Evolutionary conservation across 345 rosid genomes (phyloP), one percentile per base, ranked within the genome.

Genomic region (Geranium rotundifolium): DNA sequence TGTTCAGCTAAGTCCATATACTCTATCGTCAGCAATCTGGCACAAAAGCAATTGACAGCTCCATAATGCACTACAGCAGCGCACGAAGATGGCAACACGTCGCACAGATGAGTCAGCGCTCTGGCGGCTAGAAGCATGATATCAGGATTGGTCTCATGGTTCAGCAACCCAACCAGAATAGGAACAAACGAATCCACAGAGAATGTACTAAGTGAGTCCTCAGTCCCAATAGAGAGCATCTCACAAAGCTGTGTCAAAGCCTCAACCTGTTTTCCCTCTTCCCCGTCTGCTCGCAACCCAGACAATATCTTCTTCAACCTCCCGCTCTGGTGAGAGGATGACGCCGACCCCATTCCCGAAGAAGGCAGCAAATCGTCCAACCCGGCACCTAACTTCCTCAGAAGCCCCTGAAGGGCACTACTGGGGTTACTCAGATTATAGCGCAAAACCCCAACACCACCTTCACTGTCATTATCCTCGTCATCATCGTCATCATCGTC

Each of bases 1-100:
- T 95, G 99, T 74, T 95, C 99, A 61, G 99, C 99, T 71, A 95
- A 81, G 77, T 95, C 99, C 97, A 95, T 95, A 64, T 95, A 95
- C 78, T 90, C 99, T 29, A 95, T 95, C 14, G 99, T 88, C n/a
- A 95, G 84, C 81, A 95, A 73, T 83, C 99, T 83, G 1, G 97
- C 97, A 46, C 85, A 88, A 60, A 95, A 87, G 76, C 95, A 90
- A 0, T 91, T 76, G 67, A 95, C 96, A 8, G 99, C 95, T 49
- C 95, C 96, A 70, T 90, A 95, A 70, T 90, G 99, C 69, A 90
- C 99, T 60, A 95, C 99, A 29, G 99, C 97, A 57, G 93, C 91
- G 69, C 97, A 95, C 0, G 99, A 90, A 23, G 99, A 95, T 8
- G 99, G 99, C 71, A 95, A 76, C 59, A 95, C 97, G 37, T 95